A percentile compares a stretch with the other conserved stretches of the same genome.
Conservation (phyloP, 192 early-diverging fungal genomes). For the Spizellomyces punctatus region DNA sequence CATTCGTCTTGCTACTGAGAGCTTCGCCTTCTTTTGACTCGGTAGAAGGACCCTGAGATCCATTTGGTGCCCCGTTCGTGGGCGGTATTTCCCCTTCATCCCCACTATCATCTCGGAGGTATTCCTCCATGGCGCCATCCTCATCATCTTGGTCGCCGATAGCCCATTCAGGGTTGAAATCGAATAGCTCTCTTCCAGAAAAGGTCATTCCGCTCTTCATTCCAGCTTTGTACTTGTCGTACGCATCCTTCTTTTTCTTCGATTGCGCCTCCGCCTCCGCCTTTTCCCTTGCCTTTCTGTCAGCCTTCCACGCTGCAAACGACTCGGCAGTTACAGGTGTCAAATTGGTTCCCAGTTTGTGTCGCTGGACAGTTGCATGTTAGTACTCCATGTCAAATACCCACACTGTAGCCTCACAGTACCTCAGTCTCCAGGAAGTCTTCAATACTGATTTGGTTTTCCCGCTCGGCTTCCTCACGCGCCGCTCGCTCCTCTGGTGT, state of each 20-base stretch:
- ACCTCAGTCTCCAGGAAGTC: constrained; percentile 97
- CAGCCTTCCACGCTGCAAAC: constrained; percentile 92
- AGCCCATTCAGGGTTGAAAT: constrained; percentile 93
- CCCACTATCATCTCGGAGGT: constrained; percentile 76
- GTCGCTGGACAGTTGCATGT: constrained; percentile 62
- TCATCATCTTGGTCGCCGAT: constrained; percentile 72
- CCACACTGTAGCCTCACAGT: constrained; percentile 7
- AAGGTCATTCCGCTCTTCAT: constrained; percentile 82
- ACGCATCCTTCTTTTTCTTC: constrained; percentile 61
- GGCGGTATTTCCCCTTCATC: constrained; percentile 46
- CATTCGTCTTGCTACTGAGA: constrained; percentile 1
- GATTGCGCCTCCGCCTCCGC: constrained; percentile 65
- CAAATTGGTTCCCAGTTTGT: constrained; percentile 86
- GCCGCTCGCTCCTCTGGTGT: constrained; percentile 71
- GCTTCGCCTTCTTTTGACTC: constrained; percentile 14
- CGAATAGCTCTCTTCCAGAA: constrained; percentile 95
- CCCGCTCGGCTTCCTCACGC: constrained; percentile 68
- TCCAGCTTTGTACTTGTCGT: constrained; percentile 89
- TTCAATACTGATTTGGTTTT: constrained; percentile 88
- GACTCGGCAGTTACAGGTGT: constrained; percentile 95
- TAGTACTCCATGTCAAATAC: background rate
- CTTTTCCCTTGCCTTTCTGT: constrained; percentile 71
- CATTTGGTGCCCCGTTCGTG: constrained; percentile 39
- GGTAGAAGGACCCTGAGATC: constrained; percentile 13
- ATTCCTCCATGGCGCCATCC: constrained; percentile 77